Conservation (phyloP, 768 basidiomycete genomes). For the Russula compacta region DNA sequence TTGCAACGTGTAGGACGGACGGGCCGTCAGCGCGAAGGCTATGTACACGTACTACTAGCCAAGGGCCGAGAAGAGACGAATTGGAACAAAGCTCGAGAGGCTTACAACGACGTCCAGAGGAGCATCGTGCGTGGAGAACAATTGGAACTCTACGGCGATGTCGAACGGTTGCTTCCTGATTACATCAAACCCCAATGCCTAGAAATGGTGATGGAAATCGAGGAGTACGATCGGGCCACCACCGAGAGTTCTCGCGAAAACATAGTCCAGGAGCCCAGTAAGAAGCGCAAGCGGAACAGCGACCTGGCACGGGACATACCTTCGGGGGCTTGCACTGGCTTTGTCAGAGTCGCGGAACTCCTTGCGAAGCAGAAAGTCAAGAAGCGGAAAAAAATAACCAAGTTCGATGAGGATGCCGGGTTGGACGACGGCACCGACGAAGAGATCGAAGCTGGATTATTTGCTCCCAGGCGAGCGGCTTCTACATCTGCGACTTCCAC, state of each 20-base stretch:
- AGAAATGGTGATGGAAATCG: constrained; percentile 77
- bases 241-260: constrained; percentile 29
- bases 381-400: constrained; percentile 33
- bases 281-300: constrained; percentile 65
- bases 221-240: constrained; percentile 51
- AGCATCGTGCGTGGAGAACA: constrained; percentile 77
- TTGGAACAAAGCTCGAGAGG: constrained; percentile 78
- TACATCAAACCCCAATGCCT: constrained; percentile 67
- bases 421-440: constrained; percentile 61
- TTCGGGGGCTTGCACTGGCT: constrained; percentile 56
- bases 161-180: constrained; percentile 74
- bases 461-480: constrained; percentile 41
- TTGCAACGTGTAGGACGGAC: constrained; percentile 94
- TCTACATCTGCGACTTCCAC: constrained; percentile 34
- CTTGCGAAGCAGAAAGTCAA: constrained; percentile 41
- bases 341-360: constrained; percentile 60
- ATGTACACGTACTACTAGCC: constrained; percentile 85
- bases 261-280: constrained; percentile 27
- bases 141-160: constrained; percentile 90
- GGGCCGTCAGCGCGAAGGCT: constrained; percentile 82
- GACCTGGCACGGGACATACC: constrained; percentile 66
- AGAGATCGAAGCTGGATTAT: constrained; percentile 53
- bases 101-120: constrained; percentile 83
- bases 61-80: constrained; percentile 87
- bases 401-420: constrained; percentile 41